phyloP scores from a whole-genome alignment of 164 flowering plant species.

The Malania oleifera region DNA sequence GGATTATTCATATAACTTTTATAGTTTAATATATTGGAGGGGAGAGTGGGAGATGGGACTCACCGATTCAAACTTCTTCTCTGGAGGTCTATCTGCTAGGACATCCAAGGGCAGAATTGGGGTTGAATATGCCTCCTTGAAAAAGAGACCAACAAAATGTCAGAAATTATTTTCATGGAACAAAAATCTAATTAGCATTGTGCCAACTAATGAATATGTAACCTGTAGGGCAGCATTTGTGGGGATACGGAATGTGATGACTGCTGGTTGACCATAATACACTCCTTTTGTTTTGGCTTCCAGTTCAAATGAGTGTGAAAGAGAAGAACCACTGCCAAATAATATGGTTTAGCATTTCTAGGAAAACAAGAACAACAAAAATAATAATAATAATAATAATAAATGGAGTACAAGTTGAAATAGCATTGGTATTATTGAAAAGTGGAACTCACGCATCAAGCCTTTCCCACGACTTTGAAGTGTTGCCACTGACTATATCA shows the following conservation, averaged over 20 bases:
- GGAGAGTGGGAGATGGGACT: constrained; percentile 7
- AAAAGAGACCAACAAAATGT: constrained; percentile 10
- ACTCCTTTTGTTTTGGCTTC: constrained; percentile 61
- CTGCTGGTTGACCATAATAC: constrained; percentile 72
- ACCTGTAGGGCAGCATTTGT: constrained; percentile 84
- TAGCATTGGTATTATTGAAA: not conserved
- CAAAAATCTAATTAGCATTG: not conserved
- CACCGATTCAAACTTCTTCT: constrained; percentile 79
- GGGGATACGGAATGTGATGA: constrained; percentile 78
- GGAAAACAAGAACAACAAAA: not conserved
- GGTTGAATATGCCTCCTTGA: constrained; percentile 75
- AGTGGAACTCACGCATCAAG: constrained; percentile 77
- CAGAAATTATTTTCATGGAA: not conserved
- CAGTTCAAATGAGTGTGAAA: constrained; percentile 77
- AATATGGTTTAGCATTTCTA: not conserved
- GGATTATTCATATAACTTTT: not conserved
- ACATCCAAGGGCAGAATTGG: constrained; percentile 75
- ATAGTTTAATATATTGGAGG: not conserved
- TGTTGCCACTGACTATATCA: constrained; percentile 63
- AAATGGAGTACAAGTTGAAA: not conserved
- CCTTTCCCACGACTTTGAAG: constrained; percentile 82
- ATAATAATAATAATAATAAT: not conserved
- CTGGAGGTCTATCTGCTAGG: constrained; percentile 80
- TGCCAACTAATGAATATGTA: constrained; percentile 5
- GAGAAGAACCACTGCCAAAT: constrained; percentile 56